phyloP scores from a whole-genome alignment of 2,329 filamentous ascomycete species.

The Aspergillus bombycis region DNA sequence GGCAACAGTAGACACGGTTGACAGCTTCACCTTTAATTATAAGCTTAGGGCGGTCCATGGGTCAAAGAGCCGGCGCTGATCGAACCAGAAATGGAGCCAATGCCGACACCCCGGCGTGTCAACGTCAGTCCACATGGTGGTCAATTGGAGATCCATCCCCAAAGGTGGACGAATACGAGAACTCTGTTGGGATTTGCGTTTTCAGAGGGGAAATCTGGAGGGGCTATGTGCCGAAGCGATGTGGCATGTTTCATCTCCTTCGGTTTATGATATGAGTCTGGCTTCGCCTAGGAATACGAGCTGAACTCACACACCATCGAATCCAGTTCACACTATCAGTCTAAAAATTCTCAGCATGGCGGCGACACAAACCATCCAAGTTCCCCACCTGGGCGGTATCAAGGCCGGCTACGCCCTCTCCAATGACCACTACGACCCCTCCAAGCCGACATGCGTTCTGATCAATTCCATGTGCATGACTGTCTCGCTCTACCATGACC shows the following conservation, averaged over 20 bases:
- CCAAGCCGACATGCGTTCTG: conserved; percentile 56
- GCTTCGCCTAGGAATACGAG: conserved; percentile 2
- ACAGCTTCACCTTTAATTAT: background rate
- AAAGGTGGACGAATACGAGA: background rate
- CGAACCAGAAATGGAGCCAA: background rate
- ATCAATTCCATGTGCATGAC: conserved; percentile 58
- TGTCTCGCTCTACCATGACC: conserved; percentile 47
- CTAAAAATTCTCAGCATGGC: conserved; percentile 20
- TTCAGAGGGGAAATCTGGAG: background rate
- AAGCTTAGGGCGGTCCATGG: conserved; percentile 1
- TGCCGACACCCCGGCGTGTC: background rate
- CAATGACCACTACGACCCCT: conserved; percentile 48
- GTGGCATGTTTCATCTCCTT: background rate
- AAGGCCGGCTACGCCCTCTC: conserved; percentile 52
- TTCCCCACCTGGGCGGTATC: conserved; percentile 56
- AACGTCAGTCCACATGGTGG: background rate
- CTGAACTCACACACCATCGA: background rate
- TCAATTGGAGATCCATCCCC: background rate
- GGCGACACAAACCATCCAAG: conserved; percentile 40
- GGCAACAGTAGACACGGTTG: background rate
- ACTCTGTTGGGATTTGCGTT: background rate
- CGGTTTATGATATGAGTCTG: background rate
- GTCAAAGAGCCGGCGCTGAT: background rate
- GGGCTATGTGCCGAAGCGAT: background rate
- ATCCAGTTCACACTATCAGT: background rate